A percentile compares a stretch with the other conserved stretches of the same genome.
Conservation (phyloP, 495 filamentous ascomycete species). For the Penicillium coprophilum region DNA sequence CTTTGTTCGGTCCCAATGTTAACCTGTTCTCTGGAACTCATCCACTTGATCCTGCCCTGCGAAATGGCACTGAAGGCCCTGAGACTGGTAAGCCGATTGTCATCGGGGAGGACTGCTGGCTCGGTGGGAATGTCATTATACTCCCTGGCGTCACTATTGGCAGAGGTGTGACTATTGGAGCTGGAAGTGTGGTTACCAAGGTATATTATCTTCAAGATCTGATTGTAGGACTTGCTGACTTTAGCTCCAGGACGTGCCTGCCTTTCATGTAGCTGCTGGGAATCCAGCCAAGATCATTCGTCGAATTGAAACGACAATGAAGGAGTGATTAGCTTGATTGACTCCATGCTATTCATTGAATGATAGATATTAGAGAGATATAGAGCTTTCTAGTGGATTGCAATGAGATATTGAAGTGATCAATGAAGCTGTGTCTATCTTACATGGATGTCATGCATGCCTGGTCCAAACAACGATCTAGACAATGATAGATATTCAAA, state of each 20-base stretch:
- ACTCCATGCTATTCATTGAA: neutral
- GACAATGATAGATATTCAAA: neutral
- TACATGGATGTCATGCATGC: constrained; percentile 20
- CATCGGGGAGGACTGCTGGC: constrained; percentile 87
- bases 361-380: neutral
- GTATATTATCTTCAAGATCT: constrained; percentile 37
- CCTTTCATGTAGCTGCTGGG: constrained; percentile 61
- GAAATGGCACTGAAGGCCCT: constrained; percentile 73
- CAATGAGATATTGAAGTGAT: neutral
- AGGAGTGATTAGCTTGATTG: constrained; percentile 15
- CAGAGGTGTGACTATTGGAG: constrained; percentile 71
- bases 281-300: constrained; percentile 65
- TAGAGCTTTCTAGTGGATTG: neutral
- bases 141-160: constrained; percentile 81
- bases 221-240: constrained; percentile 2
- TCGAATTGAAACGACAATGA: constrained; percentile 49
- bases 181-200: constrained; percentile 89
- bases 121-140: constrained; percentile 75
- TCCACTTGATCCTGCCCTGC: constrained; percentile 68
- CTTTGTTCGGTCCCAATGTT: constrained; percentile 77
- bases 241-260: constrained; percentile 55
- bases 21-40: constrained; percentile 70
- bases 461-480: constrained; percentile 14
- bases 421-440: constrained; percentile 7
- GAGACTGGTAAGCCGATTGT: constrained; percentile 73